These are phyloP conservation scores for Rosellinia necatrix DNA, from an alignment of 2,329 filamentous ascomycete genomes.

Conservation along the genomic window DNA sequence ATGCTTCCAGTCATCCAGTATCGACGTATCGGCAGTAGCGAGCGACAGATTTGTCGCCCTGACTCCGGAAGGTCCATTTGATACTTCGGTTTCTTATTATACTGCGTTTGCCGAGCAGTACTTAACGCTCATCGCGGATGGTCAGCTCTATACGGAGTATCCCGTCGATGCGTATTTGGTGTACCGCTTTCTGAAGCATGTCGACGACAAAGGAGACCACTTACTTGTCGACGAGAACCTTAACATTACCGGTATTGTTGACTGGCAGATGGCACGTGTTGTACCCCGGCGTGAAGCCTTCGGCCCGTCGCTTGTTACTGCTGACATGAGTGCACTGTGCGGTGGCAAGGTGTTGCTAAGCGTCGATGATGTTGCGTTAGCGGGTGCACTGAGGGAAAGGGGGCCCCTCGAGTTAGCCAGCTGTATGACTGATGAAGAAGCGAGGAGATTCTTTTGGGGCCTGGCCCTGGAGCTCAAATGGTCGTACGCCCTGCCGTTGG, in stretches of 20 bases:
- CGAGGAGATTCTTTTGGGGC: constrained; percentile 27
- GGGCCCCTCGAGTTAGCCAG: constrained; percentile 14
- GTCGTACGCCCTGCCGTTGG: constrained; percentile 25
- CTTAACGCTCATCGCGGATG: constrained; percentile 38
- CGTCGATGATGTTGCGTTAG: constrained; percentile 18
- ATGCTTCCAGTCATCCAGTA: constrained; percentile 14
- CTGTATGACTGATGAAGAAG: constrained; percentile 25
- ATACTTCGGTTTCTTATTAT: constrained; percentile 30
- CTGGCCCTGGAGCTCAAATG: constrained; percentile 24
- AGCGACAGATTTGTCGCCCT: constrained; percentile 39
- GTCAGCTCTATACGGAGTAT: constrained; percentile 40
- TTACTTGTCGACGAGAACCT: constrained; percentile 44
- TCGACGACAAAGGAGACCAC: constrained; percentile 49
- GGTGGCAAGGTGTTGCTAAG: constrained; percentile 22
- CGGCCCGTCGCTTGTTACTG: constrained; percentile 25
- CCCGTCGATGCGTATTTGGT: constrained; percentile 41
- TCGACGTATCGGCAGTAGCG: constrained; percentile 32
- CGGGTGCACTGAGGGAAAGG: constrained; percentile 9
- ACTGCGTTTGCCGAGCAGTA: constrained; percentile 33
- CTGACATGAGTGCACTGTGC: constrained; percentile 27
- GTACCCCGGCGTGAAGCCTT: constrained; percentile 29
- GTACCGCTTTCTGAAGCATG: constrained; percentile 48
- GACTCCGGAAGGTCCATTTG: constrained; percentile 30
- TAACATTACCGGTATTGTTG: constrained; percentile 47
- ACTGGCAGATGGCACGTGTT: constrained; percentile 46